Conservation (phyloP, 176 grass and related monocot genomes). For the Raddia guianensis region DNA sequence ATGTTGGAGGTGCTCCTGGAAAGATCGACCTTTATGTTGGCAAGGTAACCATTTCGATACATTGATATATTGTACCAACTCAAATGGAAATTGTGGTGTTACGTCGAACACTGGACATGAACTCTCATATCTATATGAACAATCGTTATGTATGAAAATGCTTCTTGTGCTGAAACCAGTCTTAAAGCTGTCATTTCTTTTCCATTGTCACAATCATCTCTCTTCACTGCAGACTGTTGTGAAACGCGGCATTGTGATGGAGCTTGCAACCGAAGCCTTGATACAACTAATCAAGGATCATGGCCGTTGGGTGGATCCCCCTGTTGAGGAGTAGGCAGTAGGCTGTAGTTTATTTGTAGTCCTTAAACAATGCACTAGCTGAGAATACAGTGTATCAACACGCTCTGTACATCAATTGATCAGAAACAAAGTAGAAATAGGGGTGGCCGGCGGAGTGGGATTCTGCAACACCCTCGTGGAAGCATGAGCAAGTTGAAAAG, state of each 20-base stretch:
- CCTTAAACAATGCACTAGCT: constrained; percentile 4
- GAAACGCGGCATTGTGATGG: constrained; percentile 89
- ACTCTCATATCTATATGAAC: not conserved
- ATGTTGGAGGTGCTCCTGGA: constrained; percentile 87
- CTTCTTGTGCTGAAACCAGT: not conserved
- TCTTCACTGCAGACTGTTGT: constrained; percentile 65
- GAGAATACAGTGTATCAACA: constrained; percentile 23
- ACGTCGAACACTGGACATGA: not conserved
- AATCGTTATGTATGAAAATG: not conserved
- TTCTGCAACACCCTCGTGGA: constrained; percentile 21
- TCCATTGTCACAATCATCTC: not conserved
- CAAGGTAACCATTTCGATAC: constrained; percentile 63
- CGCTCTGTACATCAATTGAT: constrained; percentile 35
- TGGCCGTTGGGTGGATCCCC: constrained; percentile 86
- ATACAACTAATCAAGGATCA: constrained; percentile 96
- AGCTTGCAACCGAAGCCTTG: constrained; percentile 84
- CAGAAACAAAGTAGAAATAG: constrained; percentile 41
- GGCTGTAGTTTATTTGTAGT: constrained; percentile 31
- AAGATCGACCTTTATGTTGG: constrained; percentile 98
- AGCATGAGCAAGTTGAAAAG: constrained; percentile 25
- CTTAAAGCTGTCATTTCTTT: not conserved
- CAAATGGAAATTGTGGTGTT: not conserved
- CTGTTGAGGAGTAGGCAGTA: constrained; percentile 63
- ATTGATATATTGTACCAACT: constrained; percentile 1
- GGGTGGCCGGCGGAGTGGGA: not conserved